Percentiles rank a stretch among this genome's conserved stretches.
phyloP scores from a whole-genome alignment of 75 land plant genomes.

The Cunninghamia lanceolata region DNA sequence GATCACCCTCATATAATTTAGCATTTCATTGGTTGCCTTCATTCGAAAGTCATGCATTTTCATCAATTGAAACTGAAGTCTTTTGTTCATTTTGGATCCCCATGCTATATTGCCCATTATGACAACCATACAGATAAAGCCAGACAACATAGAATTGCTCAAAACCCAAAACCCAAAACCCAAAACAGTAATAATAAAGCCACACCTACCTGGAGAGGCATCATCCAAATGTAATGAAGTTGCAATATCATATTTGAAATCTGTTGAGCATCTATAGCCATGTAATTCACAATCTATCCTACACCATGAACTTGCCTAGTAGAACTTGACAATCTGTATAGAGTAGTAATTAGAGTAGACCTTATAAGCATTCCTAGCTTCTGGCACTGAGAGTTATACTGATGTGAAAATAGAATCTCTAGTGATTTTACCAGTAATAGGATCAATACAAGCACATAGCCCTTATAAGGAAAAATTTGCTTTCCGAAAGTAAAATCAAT shows the following conservation, averaged over 20 bases:
- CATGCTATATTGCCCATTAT: slow-evolving; percentile 38
- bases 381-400: too few relatives aligned
- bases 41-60: slow-evolving; percentile 65
- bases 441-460: slow-evolving; percentile 64
- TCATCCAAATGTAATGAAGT: too few relatives aligned
- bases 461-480: slow-evolving; percentile 50
- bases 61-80: slow-evolving; percentile 55
- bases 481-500: slow-evolving; percentile 58
- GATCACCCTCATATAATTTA: slow-evolving; percentile 86
- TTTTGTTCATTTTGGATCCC: slow-evolving; percentile 38
- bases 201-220: too few relatives aligned
- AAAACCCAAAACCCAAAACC: too few relatives aligned
- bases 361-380: too few relatives aligned
- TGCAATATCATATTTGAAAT: too few relatives aligned
- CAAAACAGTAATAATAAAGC: slow-evolving; percentile 62
- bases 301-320: too few relatives aligned
- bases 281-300: too few relatives aligned
- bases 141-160: slow-evolving; percentile 59
- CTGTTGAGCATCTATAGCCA: too few relatives aligned
- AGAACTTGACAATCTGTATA: too few relatives aligned
- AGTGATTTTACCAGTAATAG: slow-evolving; percentile 63
- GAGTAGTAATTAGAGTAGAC: too few relatives aligned
- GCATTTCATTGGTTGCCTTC: slow-evolving; percentile 90
- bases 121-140: slow-evolving; percentile 38
- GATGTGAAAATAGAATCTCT: slow-evolving; percentile 74